phyloP scores from a whole-genome alignment of 2,329 filamentous ascomycete species.

The Diaporthe australafricana region DNA sequence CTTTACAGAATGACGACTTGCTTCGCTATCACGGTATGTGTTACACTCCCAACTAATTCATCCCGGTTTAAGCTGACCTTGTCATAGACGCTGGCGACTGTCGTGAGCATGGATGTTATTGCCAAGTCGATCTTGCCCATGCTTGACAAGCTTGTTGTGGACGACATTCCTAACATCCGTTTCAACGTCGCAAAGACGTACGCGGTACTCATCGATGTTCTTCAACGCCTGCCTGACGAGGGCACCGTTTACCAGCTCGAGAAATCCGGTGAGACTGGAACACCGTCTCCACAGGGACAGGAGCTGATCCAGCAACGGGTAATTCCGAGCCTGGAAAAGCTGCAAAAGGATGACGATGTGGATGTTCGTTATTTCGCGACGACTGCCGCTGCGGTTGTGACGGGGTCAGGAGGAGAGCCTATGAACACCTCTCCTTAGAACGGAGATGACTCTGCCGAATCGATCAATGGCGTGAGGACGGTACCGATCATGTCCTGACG shows the following conservation, averaged over 20 bases:
- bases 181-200: slow-evolving; percentile 99
- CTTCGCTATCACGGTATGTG: slow-evolving; percentile 94
- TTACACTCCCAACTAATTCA: slow-evolving; percentile 41
- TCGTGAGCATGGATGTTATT: slow-evolving; percentile 93
- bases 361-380: slow-evolving; percentile 98
- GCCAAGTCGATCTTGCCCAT: slow-evolving; percentile 94
- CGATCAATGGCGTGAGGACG: not conserved
- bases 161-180: slow-evolving; percentile 98
- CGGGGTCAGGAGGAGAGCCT: slow-evolving; percentile 65
- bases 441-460: slow-evolving; percentile 55
- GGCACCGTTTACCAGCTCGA: slow-evolving; percentile 88
- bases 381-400: slow-evolving; percentile 77
- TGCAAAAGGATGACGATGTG: slow-evolving; percentile 97
- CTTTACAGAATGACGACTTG: slow-evolving; percentile 99
- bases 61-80: slow-evolving; percentile 26
- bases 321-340: slow-evolving; percentile 90
- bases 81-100: slow-evolving; percentile 86
- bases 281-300: slow-evolving; percentile 77
- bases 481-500: slow-evolving; percentile 3
- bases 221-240: slow-evolving; percentile 89
- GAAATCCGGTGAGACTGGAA: slow-evolving; percentile 74
- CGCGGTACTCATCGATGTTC: slow-evolving; percentile 86
- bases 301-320: slow-evolving; percentile 89
- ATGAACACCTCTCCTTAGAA: slow-evolving; percentile 76
- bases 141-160: slow-evolving; percentile 90